phyloP scores from a whole-genome alignment of 2,329 filamentous ascomycete species.

The Exophiala viscosa region DNA sequence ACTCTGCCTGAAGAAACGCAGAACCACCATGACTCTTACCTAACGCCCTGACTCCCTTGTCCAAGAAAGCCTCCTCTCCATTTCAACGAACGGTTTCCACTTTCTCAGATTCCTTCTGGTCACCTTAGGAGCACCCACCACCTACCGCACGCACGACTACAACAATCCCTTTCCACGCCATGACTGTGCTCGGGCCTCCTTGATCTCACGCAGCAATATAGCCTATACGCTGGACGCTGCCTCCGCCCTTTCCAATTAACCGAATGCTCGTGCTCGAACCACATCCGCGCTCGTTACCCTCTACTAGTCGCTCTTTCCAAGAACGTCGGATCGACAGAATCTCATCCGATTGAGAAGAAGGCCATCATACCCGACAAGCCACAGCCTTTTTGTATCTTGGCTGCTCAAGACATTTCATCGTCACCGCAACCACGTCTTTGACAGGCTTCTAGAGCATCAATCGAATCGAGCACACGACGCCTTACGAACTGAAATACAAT shows the following conservation, averaged over 20 bases:
- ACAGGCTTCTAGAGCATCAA: slow-evolving; percentile 10
- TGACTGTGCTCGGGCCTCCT: slow-evolving; percentile 22
- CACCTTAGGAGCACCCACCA: slow-evolving; percentile 10
- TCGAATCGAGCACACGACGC: slow-evolving; percentile 15
- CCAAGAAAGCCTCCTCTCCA: not conserved
- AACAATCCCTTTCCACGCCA: slow-evolving; percentile 6
- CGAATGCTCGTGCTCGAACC: slow-evolving; percentile 15
- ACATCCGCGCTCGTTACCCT: slow-evolving; percentile 3
- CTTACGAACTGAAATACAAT: not conserved
- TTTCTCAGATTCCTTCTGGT: slow-evolving; percentile 10
- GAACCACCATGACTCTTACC: slow-evolving; percentile 21
- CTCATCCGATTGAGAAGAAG: slow-evolving; percentile 4
- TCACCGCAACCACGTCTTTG: slow-evolving; percentile 9
- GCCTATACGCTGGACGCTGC: not conserved
- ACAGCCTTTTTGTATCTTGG: slow-evolving; percentile 7
- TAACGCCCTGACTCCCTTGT: slow-evolving; percentile 9
- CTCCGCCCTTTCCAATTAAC: not conserved
- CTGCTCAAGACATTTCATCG: slow-evolving; percentile 1
- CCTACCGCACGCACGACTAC: not conserved
- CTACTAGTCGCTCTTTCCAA: slow-evolving; percentile 14
- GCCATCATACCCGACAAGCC: not conserved
- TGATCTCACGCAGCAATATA: slow-evolving; percentile 16
- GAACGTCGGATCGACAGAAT: not conserved
- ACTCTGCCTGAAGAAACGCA: not conserved
- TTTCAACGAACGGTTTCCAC: too few relatives aligned